Evolutionary conservation across 73 alveolate species (phyloP).

Genomic region (Paraurostyla sp.): DNA sequence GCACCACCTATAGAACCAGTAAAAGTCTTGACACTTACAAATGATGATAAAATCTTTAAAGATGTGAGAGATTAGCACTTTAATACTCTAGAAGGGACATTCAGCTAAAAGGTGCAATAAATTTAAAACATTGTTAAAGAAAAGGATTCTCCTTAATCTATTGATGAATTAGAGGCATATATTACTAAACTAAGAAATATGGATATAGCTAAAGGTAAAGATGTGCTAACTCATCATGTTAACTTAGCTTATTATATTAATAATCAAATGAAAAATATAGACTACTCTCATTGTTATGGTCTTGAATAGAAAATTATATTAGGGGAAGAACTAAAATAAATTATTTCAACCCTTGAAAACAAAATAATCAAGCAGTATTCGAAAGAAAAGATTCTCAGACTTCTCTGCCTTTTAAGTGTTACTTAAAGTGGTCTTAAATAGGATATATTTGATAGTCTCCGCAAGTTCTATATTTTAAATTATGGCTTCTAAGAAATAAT

Average conservation of each 20-base stretch:
- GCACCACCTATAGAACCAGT: constrained; percentile 46
- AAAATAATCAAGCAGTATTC: constrained; percentile 64
- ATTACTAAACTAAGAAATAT: constrained; percentile 63
- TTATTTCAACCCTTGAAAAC: constrained; percentile 50
- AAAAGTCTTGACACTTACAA: constrained; percentile 13
- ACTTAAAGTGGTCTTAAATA: constrained; percentile 70
- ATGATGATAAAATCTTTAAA: constrained; percentile 63
- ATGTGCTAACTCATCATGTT: constrained; percentile 65
- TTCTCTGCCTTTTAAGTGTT: constrained; percentile 44
- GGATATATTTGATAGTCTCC: constrained; percentile 53
- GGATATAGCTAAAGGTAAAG: constrained; percentile 74
- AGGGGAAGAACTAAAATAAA: constrained; percentile 59
- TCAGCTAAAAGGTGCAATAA: constrained; percentile 56
- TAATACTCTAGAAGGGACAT: constrained; percentile 61
- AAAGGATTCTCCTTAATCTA: constrained; percentile 64
- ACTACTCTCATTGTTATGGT: constrained; percentile 53
- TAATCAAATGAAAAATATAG: constrained; percentile 43
- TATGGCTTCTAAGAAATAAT: constrained; percentile 72
- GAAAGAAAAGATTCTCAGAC: constrained; percentile 60
- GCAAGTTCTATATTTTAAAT: constrained; percentile 59
- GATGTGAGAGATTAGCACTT: constrained; percentile 73
- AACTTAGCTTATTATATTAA: constrained; percentile 70
- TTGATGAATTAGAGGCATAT: constrained; percentile 70
- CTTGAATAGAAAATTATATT: constrained; percentile 64
- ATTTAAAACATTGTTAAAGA: constrained; percentile 71